These are phyloP conservation scores for Fusarium buxicola DNA, from an alignment of 2,329 filamentous ascomycete genomes.

Conservation along the genomic window DNA sequence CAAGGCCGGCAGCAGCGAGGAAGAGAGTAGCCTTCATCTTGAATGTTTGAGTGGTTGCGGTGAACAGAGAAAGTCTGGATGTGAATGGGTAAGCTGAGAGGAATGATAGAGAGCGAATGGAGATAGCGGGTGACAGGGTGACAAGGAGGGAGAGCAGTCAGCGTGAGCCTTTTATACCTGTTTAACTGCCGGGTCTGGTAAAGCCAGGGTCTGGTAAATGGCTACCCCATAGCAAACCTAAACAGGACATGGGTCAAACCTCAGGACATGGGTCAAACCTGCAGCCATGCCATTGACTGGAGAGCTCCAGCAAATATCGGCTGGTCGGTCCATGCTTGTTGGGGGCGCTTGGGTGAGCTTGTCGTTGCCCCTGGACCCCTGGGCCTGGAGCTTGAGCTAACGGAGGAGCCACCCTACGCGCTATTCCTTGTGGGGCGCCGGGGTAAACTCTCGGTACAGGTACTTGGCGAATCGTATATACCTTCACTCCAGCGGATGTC, in stretches of 20 bases:
- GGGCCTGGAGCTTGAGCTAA: slow-evolving; percentile 7
- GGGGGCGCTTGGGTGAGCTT: not conserved
- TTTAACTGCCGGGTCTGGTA: too few species aligned
- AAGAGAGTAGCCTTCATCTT: slow-evolving; percentile 57
- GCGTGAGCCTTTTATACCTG: slow-evolving; percentile 20
- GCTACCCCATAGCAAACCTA: not conserved
- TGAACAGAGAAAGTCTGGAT: not conserved
- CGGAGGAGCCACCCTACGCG: not conserved
- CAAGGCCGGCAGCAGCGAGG: slow-evolving; percentile 51
- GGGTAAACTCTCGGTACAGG: slow-evolving; percentile 13
- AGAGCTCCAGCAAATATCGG: slow-evolving; percentile 2
- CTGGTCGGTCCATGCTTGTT: slow-evolving; percentile 5
- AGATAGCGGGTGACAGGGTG: not conserved
- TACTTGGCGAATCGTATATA: slow-evolving; percentile 14
- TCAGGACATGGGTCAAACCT: not conserved
- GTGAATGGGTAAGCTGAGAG: slow-evolving; percentile 1
- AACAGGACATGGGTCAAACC: too few species aligned
- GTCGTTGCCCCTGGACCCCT: slow-evolving; percentile 28
- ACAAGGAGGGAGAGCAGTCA: slow-evolving; percentile 2
- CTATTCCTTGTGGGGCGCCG: slow-evolving; percentile 8
- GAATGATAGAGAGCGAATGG: slow-evolving; percentile 8
- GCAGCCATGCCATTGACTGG: not conserved
- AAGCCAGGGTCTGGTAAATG: not conserved
- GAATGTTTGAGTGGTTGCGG: slow-evolving; percentile 26
- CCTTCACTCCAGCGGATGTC: slow-evolving; percentile 13